These are phyloP conservation scores for Ceratobasidium sp. DNA, from an alignment of 1,284 basidiomycete species.

Conservation along the genomic window DNA sequence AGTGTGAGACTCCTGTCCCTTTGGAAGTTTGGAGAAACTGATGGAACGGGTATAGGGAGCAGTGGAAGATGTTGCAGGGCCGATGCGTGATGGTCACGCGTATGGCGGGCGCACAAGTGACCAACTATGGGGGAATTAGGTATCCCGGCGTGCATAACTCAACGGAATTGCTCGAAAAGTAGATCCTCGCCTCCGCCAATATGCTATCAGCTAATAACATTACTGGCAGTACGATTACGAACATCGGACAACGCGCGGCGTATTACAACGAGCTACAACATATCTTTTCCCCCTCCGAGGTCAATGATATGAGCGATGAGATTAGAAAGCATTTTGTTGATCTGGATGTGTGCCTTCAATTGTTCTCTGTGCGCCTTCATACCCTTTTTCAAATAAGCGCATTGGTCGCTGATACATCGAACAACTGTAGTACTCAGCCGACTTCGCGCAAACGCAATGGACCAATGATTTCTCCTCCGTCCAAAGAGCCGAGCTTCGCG, in stretches of 20 bases:
- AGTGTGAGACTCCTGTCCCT: no score
- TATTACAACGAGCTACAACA: constrained; percentile 7
- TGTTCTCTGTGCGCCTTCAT: constrained; percentile 15
- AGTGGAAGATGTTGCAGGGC: constrained; percentile 25
- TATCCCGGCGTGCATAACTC: constrained; percentile 5
- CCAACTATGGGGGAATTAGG: constrained; percentile 10
- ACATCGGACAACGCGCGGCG: not conserved
- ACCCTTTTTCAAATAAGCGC: not conserved
- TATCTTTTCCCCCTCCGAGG: constrained; percentile 6
- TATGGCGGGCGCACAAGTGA: constrained; percentile 24
- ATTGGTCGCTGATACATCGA: not conserved
- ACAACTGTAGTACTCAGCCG: not conserved
- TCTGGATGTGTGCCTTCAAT: constrained; percentile 1
- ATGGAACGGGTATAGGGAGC: not conserved
- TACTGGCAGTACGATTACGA: not conserved
- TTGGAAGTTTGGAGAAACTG: no score
- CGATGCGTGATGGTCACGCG: constrained; percentile 37
- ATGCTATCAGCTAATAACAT: not conserved
- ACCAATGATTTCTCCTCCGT: not conserved
- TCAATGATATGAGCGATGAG: constrained; percentile 6
- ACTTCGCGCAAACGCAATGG: constrained; percentile 21
- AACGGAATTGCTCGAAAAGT: constrained; percentile 4
- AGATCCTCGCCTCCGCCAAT: not conserved
- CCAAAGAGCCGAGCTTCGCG: not conserved
- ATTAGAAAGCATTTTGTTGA: not conserved